Conservation (phyloP, 805 yeast species). For the Debaryomyces maramus region DNA sequence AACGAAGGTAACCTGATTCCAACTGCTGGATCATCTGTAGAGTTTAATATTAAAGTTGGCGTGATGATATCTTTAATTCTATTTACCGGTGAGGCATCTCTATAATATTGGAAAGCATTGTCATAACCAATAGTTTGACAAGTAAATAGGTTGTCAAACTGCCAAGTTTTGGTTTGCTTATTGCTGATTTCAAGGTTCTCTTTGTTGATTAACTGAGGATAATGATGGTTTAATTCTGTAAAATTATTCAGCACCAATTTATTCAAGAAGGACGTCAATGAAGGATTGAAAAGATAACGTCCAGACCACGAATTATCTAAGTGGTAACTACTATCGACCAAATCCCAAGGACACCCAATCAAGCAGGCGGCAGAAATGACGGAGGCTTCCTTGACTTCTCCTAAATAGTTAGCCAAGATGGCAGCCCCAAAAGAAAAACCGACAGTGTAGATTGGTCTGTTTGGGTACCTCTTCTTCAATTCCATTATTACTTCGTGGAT, state of each 20-base stretch:
- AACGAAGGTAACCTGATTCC: constrained; percentile 53
- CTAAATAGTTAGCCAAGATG: constrained; percentile 68
- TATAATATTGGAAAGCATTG: constrained; percentile 64
- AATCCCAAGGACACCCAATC: constrained; percentile 76
- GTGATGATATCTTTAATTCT: constrained; percentile 53
- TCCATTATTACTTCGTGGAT: constrained; percentile 54
- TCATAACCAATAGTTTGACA: constrained; percentile 65
- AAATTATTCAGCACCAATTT: constrained; percentile 34
- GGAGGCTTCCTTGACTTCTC: constrained; percentile 51
- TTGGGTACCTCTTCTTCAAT: constrained; percentile 53
- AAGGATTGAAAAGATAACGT: constrained; percentile 32
- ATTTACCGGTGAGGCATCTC: constrained; percentile 56
- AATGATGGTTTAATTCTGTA: constrained; percentile 28
- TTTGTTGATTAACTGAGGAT: constrained; percentile 27
- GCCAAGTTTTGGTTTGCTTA: constrained; percentile 37
- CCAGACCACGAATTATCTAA: constrained; percentile 42
- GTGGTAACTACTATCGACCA: constrained; percentile 47
- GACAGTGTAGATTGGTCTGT: constrained; percentile 61
- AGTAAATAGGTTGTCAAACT: constrained; percentile 68
- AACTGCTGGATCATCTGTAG: constrained; percentile 76
- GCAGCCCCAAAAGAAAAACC: constrained; percentile 84
- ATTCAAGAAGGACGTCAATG: constrained; percentile 30
- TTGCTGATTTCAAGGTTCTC: constrained; percentile 17
- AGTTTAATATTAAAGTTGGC: constrained; percentile 63
- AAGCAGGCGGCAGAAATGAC: constrained; percentile 49